Conservation (phyloP, 2,329 filamentous ascomycete species). For the Fusarium avenaceum region DNA sequence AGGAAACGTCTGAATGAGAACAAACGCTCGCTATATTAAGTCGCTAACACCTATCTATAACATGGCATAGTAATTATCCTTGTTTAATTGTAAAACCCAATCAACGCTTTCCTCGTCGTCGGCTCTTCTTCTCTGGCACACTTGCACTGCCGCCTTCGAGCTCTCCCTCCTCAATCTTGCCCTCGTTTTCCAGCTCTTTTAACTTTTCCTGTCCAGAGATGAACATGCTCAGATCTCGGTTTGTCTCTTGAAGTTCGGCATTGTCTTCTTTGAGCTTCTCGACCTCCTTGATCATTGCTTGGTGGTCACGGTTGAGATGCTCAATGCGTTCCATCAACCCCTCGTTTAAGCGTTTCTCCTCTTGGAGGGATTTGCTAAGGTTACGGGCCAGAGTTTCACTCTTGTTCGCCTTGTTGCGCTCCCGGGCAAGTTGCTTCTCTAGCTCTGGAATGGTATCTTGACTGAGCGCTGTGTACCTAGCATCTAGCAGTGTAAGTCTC, state of each 20-base stretch:
- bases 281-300: constrained; percentile 68
- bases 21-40: constrained; percentile 3
- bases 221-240: constrained; percentile 88
- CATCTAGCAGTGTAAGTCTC: constrained; percentile 66
- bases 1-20: neutral
- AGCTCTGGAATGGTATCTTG: constrained; percentile 73
- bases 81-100: neutral
- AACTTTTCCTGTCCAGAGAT: constrained; percentile 87
- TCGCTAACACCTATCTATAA: neutral
- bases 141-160: constrained; percentile 79
- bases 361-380: constrained; percentile 80
- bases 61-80: neutral
- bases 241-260: constrained; percentile 84
- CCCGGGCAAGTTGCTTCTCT: constrained; percentile 79
- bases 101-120: constrained; percentile 62
- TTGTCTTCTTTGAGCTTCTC: constrained; percentile 72
- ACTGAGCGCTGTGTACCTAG: constrained; percentile 60
- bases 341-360: constrained; percentile 88
- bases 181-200: constrained; percentile 75
- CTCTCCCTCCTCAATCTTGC: constrained; percentile 74
- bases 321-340: constrained; percentile 86
- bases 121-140: constrained; percentile 71
- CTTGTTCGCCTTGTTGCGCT: constrained; percentile 76
- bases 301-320: constrained; percentile 75
- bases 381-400: constrained; percentile 81